These are phyloP conservation scores for Canna indica DNA, from an alignment of 176 grass and related monocot genomes.

Conservation along the genomic window DNA sequence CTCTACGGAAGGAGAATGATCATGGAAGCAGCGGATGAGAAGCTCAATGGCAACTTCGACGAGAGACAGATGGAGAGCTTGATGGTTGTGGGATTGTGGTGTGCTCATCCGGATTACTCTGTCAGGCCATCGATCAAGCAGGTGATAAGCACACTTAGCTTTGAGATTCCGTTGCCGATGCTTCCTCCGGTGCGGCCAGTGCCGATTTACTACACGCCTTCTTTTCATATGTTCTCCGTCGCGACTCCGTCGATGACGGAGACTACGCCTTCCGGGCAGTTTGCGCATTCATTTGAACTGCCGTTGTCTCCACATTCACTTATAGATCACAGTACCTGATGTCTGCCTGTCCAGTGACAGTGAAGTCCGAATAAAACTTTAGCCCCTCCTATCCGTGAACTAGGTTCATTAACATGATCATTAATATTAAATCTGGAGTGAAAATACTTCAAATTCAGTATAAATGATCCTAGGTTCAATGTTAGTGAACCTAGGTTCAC, in stretches of 20 bases:
- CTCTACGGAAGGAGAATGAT: neutral
- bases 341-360: too few relatives aligned
- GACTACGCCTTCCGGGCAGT: neutral
- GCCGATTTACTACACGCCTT: neutral
- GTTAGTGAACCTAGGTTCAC: too few relatives aligned
- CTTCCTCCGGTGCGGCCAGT: neutral
- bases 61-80: slow-evolving; percentile 4
- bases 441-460: too few relatives aligned
- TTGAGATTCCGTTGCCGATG: neutral
- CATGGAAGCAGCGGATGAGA: neutral
- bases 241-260: neutral
- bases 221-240: neutral
- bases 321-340: too few relatives aligned
- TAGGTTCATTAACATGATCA: too few relatives aligned
- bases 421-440: too few relatives aligned
- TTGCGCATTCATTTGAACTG: neutral
- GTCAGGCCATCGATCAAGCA: neutral
- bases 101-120: neutral
- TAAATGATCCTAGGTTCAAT: too few relatives aligned
- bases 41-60: neutral
- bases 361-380: too few relatives aligned
- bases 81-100: slow-evolving; percentile 5
- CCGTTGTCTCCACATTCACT: neutral
- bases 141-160: neutral
- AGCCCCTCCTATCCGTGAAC: too few relatives aligned